Evolutionary conservation across 805 yeast genomes (phyloP).

Genomic region (Starmerella stigmatis): DNA sequence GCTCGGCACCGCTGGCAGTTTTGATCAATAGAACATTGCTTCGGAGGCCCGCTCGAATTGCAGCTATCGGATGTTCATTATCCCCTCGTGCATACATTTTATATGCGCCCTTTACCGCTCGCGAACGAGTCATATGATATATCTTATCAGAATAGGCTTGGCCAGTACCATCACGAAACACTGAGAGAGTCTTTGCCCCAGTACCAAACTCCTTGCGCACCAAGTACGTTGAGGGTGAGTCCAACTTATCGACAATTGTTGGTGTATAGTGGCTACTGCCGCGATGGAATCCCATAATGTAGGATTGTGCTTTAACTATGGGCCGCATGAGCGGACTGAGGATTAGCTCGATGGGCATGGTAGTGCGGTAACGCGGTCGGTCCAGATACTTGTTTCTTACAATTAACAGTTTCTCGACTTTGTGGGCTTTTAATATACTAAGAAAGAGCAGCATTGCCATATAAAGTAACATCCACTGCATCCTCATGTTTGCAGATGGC

Average conservation of each 20-base stretch:
- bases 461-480: too few relatives aligned
- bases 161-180: slow-evolving; percentile 35
- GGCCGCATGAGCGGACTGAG: slow-evolving; percentile 54
- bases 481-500: too few relatives aligned
- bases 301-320: slow-evolving; percentile 44
- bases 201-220: slow-evolving; percentile 50
- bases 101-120: slow-evolving; percentile 58
- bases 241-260: slow-evolving; percentile 37
- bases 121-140: slow-evolving; percentile 49
- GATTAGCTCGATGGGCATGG: slow-evolving; percentile 51
- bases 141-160: slow-evolving; percentile 32
- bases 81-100: slow-evolving; percentile 43
- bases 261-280: slow-evolving; percentile 49
- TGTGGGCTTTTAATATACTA: too few relatives aligned
- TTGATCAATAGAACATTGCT: slow-evolving; percentile 48
- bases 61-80: slow-evolving; percentile 48
- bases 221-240: slow-evolving; percentile 33
- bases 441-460: too few relatives aligned
- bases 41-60: slow-evolving; percentile 49
- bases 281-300: slow-evolving; percentile 46
- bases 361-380: too few relatives aligned
- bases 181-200: slow-evolving; percentile 49
- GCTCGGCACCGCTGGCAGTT: slow-evolving; percentile 38
- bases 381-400: too few relatives aligned
- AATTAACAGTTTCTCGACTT: too few relatives aligned